These are phyloP conservation scores for Fusarium continuum DNA, from an alignment of 2,329 filamentous ascomycete genomes.

Conservation along the genomic window DNA sequence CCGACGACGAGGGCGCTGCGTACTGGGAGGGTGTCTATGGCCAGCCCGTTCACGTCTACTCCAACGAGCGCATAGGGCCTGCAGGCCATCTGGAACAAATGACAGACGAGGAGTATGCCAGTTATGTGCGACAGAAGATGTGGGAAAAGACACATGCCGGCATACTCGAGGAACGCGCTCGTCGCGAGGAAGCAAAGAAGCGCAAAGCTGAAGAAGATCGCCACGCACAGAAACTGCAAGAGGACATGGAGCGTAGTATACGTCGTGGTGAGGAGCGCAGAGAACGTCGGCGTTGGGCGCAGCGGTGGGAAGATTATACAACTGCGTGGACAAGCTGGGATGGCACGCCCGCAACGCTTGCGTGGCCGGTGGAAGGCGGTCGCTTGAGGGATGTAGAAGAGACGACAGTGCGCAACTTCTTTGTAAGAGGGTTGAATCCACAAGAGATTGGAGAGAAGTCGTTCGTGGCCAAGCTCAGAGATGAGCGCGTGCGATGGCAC, in stretches of 20 bases:
- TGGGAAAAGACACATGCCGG: slow-evolving; percentile 95
- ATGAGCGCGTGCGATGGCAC: slow-evolving; percentile 93
- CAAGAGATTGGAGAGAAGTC: slow-evolving; percentile 56
- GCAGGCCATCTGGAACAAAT: slow-evolving; percentile 77
- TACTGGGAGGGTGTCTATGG: slow-evolving; percentile 99
- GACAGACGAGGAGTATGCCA: slow-evolving; percentile 91
- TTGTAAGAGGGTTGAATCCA: slow-evolving; percentile 60
- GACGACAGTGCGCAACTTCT: slow-evolving; percentile 73
- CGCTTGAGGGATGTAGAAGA: slow-evolving; percentile 62
- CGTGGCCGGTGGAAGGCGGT: slow-evolving; percentile 79
- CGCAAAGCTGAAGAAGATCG: slow-evolving; percentile 62
- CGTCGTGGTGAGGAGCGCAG: slow-evolving; percentile 71
- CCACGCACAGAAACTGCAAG: slow-evolving; percentile 61
- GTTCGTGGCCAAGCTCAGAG: slow-evolving; percentile 69
- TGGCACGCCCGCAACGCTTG: slow-evolving; percentile 52
- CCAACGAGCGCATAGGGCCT: slow-evolving; percentile 56
- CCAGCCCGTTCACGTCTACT: slow-evolving; percentile 88
- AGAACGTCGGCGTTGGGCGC: slow-evolving; percentile 62
- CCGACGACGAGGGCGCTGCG: slow-evolving; percentile 92
- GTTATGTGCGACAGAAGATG: slow-evolving; percentile 87
- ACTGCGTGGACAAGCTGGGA: slow-evolving; percentile 69
- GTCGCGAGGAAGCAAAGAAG: slow-evolving; percentile 62
- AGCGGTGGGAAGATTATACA: slow-evolving; percentile 72
- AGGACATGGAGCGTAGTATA: slow-evolving; percentile 75
- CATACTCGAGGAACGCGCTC: slow-evolving; percentile 77